Evolutionary conservation across 1,139 yeast species (phyloP).

Genomic region (Cylindricascospora bacillispora): DNA sequence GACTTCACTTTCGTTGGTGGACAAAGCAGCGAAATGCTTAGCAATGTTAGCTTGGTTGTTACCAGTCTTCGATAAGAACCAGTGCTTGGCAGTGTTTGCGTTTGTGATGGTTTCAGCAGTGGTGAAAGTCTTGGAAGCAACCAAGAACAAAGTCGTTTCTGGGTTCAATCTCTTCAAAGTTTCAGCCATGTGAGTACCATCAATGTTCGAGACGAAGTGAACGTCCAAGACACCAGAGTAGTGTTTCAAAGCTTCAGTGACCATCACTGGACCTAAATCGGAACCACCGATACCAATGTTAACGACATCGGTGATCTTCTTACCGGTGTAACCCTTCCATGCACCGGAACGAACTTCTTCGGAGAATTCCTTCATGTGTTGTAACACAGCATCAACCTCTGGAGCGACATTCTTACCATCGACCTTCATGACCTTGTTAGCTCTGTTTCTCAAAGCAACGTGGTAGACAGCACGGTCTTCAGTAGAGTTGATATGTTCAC

Average conservation of each 20-base stretch:
- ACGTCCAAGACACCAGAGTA: slow-evolving; percentile 68
- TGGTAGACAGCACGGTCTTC: slow-evolving; percentile 96
- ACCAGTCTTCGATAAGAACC: slow-evolving; percentile 68
- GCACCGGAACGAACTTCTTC: slow-evolving; percentile 79
- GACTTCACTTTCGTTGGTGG: slow-evolving; percentile 87
- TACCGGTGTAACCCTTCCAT: slow-evolving; percentile 97
- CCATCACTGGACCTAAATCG: slow-evolving; percentile 98
- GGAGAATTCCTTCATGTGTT: slow-evolving; percentile 93
- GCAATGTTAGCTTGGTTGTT: slow-evolving; percentile 65
- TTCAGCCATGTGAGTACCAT: slow-evolving; percentile 95
- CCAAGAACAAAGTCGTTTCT: slow-evolving; percentile 85
- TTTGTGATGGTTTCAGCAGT: slow-evolving; percentile 96
- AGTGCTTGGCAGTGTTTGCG: slow-evolving; percentile 85
- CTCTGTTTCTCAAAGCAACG: slow-evolving; percentile 88
- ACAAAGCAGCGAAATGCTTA: slow-evolving; percentile 92
- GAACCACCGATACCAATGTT: slow-evolving; percentile 99
- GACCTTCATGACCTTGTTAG: slow-evolving; percentile 69
- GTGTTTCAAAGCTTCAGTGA: slow-evolving; percentile 90
- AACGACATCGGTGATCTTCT: slow-evolving; percentile 82
- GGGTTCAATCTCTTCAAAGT: slow-evolving; percentile 63
- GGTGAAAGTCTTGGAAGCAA: slow-evolving; percentile 97
- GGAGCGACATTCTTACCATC: slow-evolving; percentile 83
- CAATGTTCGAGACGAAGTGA: slow-evolving; percentile 95
- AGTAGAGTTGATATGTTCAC: slow-evolving; percentile 88
- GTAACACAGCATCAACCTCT: slow-evolving; percentile 80